Evolutionary conservation across 2,329 filamentous ascomycete genomes (phyloP).

Genomic region (Alternaria brassicicola): DNA sequence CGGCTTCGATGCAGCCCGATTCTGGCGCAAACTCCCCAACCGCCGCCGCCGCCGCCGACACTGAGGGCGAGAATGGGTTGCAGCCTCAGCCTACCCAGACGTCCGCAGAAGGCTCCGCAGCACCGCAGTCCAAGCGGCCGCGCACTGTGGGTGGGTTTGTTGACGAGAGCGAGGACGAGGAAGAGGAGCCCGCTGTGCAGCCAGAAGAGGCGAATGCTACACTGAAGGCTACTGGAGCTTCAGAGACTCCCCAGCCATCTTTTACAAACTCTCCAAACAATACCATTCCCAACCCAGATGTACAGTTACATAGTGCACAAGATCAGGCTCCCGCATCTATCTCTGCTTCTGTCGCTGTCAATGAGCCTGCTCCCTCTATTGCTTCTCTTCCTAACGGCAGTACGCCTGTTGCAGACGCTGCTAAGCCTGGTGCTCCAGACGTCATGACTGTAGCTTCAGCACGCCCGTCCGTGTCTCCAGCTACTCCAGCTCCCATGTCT

Average conservation of each 20-base stretch:
- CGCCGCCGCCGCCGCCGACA: conserved; percentile 21
- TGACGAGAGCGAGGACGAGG: conserved; percentile 67
- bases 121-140: conserved; percentile 51
- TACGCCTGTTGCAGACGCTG: conserved; percentile 46
- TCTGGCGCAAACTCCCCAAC: conserved; percentile 39
- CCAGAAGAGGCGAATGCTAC: conserved; percentile 54
- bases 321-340: conserved; percentile 53
- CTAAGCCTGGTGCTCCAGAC: conserved; percentile 42
- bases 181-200: conserved; percentile 56
- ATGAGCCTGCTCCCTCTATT: conserved; percentile 57
- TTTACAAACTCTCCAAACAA: conserved; percentile 63
- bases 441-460: conserved; percentile 39
- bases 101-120: conserved; percentile 37
- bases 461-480: conserved; percentile 50
- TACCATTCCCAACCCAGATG: conserved; percentile 62
- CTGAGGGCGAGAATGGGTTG: conserved; percentile 29
- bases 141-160: conserved; percentile 67
- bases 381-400: conserved; percentile 57
- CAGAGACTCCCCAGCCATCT: conserved; percentile 60
- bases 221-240: conserved; percentile 56
- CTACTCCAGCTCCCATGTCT: conserved; percentile 37
- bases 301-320: conserved; percentile 66
- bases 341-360: conserved; percentile 48
- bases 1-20: conserved; percentile 35
- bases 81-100: conserved; percentile 29